These are phyloP conservation scores for Tolypocladium endophyticum DNA, from an alignment of 2,329 filamentous ascomycete genomes.

Conservation along the genomic window DNA sequence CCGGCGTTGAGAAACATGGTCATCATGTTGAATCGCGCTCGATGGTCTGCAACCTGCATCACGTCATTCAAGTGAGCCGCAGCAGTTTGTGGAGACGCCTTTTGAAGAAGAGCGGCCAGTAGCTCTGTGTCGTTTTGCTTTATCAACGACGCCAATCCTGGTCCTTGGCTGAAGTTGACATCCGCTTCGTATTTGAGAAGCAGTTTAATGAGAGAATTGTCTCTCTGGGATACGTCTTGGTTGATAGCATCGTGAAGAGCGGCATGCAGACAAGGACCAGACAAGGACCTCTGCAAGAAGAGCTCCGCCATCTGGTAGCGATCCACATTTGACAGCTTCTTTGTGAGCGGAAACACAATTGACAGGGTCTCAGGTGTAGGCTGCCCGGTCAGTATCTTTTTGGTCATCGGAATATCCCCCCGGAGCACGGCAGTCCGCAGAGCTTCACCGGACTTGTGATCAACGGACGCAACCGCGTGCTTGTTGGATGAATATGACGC, in stretches of 20 bases:
- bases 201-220: constrained; percentile 40
- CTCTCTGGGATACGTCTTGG: constrained; percentile 33
- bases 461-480: constrained; percentile 41
- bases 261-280: constrained; percentile 33
- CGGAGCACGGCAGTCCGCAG: constrained; percentile 37
- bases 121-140: constrained; percentile 35
- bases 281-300: constrained; percentile 38
- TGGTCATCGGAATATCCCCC: constrained; percentile 32
- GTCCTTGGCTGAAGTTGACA: constrained; percentile 41
- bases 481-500: constrained; percentile 23
- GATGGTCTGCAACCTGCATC: constrained; percentile 32
- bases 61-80: constrained; percentile 36
- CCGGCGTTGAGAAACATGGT: constrained; percentile 34
- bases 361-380: constrained; percentile 37
- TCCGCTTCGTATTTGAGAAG: constrained; percentile 42
- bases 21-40: constrained; percentile 34
- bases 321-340: constrained; percentile 27
- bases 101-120: constrained; percentile 32
- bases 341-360: constrained; percentile 36
- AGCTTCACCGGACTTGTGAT: constrained; percentile 40
- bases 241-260: constrained; percentile 43
- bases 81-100: constrained; percentile 34
- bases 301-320: constrained; percentile 37
- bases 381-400: constrained; percentile 33
- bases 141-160: constrained; percentile 37